Evolutionary conservation across 1,139 yeast species (phyloP).

Genomic region (Yamadazyma diddensiae): DNA sequence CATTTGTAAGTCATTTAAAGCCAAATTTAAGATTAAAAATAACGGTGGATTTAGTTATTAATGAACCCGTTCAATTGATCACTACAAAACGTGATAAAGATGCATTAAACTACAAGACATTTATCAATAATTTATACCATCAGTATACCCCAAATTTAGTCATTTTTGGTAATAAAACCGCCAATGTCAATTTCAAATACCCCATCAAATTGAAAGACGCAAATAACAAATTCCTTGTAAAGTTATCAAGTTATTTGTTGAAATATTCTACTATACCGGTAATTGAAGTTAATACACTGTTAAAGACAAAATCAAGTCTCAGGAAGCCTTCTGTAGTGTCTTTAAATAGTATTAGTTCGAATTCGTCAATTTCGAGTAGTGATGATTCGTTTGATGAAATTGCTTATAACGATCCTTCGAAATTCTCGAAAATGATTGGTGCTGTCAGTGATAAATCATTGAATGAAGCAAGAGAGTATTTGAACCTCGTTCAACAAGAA

Average conservation of each 20-base stretch:
- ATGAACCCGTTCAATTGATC: slow-evolving; percentile 13
- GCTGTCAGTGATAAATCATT: slow-evolving; percentile 31
- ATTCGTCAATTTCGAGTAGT: neutral
- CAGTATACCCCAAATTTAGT: slow-evolving; percentile 44
- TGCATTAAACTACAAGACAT: slow-evolving; percentile 23
- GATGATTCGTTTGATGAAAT: neutral
- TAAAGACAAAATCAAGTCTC: slow-evolving; percentile 1
- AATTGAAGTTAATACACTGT: slow-evolving; percentile 27
- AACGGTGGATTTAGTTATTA: slow-evolving; percentile 53
- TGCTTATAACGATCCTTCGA: slow-evolving; percentile 2
- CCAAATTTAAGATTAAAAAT: slow-evolving; percentile 39
- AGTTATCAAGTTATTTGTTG: slow-evolving; percentile 37
- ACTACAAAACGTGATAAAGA: slow-evolving; percentile 11
- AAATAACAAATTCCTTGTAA: slow-evolving; percentile 26
- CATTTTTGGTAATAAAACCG: slow-evolving; percentile 37
- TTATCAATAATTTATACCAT: slow-evolving; percentile 34
- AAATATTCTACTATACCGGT: slow-evolving; percentile 44
- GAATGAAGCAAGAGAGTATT: slow-evolving; percentile 23
- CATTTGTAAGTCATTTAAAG: slow-evolving; percentile 31
- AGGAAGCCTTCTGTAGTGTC: slow-evolving; percentile 2
- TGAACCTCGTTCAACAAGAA: slow-evolving; percentile 12
- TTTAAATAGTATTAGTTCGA: neutral
- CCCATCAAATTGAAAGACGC: slow-evolving; percentile 29
- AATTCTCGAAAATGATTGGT: slow-evolving; percentile 23
- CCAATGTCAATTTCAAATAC: slow-evolving; percentile 44